Evolutionary conservation across 2,329 filamentous ascomycete species (phyloP).

Genomic region (Fusarium tupiense): DNA sequence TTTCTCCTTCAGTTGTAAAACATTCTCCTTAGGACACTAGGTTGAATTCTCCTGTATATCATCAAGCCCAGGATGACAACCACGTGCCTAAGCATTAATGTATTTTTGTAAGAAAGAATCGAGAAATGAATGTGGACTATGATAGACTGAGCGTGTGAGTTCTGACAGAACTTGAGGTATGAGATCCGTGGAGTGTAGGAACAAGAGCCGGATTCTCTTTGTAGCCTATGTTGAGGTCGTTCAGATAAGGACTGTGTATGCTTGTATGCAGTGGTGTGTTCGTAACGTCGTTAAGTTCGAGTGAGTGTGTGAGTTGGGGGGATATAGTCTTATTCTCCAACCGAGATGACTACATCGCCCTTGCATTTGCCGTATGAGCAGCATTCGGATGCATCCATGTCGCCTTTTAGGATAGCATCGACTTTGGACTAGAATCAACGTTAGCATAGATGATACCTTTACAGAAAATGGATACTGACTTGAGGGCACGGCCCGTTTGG

Average conservation of each 20-base stretch:
- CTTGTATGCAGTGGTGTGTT: slow-evolving; percentile 7
- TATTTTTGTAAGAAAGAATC: background rate
- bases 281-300: slow-evolving; percentile 35
- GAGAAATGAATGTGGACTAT: background rate
- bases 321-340: slow-evolving; percentile 45
- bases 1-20: background rate
- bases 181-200: background rate
- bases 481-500: slow-evolving; percentile 49
- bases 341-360: slow-evolving; percentile 59
- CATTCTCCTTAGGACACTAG: background rate
- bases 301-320: background rate
- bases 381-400: slow-evolving; percentile 59
- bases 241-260: background rate
- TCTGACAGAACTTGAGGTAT: background rate
- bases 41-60: background rate
- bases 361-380: slow-evolving; percentile 65
- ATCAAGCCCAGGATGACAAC: background rate
- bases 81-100: background rate
- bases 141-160: background rate
- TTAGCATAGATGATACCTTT: slow-evolving; percentile 1
- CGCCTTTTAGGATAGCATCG: slow-evolving; percentile 58
- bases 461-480: slow-evolving; percentile 34
- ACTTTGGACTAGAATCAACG: slow-evolving; percentile 43
- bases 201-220: background rate
- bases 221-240: background rate